phyloP scores from a whole-genome alignment of 306 rosid genomes.

The Ammopiptanthus mongolicus region DNA sequence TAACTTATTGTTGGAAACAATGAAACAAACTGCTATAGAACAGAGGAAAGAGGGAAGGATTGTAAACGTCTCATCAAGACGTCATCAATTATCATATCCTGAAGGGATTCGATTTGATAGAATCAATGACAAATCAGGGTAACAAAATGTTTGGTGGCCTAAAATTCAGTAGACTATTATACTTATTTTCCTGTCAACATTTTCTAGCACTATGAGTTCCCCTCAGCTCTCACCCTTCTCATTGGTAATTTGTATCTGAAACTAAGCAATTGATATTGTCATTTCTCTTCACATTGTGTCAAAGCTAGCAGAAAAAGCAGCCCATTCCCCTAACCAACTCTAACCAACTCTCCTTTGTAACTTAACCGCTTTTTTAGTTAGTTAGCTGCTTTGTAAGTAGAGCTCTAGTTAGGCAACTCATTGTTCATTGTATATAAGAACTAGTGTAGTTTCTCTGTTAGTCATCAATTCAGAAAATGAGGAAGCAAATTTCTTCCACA shows the following conservation, averaged over 20 bases:
- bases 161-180: not conserved
- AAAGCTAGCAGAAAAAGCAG: no score
- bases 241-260: not conserved
- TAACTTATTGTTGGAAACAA: constrained; percentile 51
- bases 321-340: no score
- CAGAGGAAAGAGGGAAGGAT: constrained; percentile 62
- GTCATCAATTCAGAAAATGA: no score
- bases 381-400: no score
- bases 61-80: constrained; percentile 60
- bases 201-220: not conserved
- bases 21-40: constrained; percentile 52
- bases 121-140: constrained; percentile 62
- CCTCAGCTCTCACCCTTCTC: not conserved
- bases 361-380: no score
- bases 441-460: no score
- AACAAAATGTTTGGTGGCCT: not conserved
- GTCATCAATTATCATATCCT: constrained; percentile 54
- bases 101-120: constrained; percentile 62
- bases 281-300: constrained; percentile 27
- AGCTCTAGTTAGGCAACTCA: no score
- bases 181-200: not conserved
- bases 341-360: no score
- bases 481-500: no score
- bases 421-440: no score
- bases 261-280: not conserved